Base-by-base conservation (phyloP, 306 rosid genomes). In the Astragalus membranaceus region DNA sequence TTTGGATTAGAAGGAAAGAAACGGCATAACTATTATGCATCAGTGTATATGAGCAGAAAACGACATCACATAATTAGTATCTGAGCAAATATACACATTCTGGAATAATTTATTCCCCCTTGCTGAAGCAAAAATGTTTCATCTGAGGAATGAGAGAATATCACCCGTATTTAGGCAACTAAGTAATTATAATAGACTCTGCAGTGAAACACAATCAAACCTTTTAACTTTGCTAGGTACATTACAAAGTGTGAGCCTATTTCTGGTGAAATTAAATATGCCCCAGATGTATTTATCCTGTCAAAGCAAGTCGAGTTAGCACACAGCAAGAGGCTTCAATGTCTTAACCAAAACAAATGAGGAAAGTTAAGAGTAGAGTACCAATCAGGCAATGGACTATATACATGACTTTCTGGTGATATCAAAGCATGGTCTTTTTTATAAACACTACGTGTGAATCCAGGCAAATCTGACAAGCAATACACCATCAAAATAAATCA, bases 391-490 rank as follows among this genome's bases (percentile, higher is more conserved):
- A 94, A 83, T 12, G 92, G 87, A 83, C 97, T 78, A 74, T 85
- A 90, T 60, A 94, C 99, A 10, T 94, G 97, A 74, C 99, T 94
- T 79, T 94, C 97, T 0, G 97, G 95, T 72, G 99, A 53, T 70
- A 94, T 82, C 58, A 94, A 80, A 73, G 99, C 97, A 80, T 94
- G 87, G 77, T 91, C 90, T 36, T 80, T 82, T 81, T 81, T 90
- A 70, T 84, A 91, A 60, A 94, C 91, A 70, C 99, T 94, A 55
- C 97, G 96, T 6, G 99, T 91, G 84, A 88, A 94, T 75, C 99
- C 97, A 46, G 99, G 99, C 79, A 94, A 86, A 77, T 87, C 95
- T 94, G 83, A 60, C 76, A 78, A 80, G 43, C 58, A 53, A 78
- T 67, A 67, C 64, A 66, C 70, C 7, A 73, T 16, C 10, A 37